Evolutionary conservation across 2,329 filamentous ascomycete species (phyloP).

Genomic region (Pestalotiopsis sp.): DNA sequence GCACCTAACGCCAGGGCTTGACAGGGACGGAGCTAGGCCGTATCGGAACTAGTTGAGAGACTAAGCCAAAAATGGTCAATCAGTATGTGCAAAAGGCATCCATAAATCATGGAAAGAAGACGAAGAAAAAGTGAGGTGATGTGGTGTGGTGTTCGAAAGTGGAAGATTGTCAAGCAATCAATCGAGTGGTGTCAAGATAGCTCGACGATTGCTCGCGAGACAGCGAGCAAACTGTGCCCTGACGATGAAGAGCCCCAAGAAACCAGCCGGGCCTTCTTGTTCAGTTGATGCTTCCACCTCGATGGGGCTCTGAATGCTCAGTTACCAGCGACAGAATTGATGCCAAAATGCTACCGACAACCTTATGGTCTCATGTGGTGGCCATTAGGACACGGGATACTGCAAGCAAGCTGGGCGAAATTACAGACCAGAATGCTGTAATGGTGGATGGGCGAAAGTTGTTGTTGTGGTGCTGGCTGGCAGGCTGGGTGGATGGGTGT

Average conservation of each 20-base stretch:
- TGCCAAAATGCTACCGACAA: background rate
- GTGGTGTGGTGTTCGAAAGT: background rate
- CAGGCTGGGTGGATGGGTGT: background rate
- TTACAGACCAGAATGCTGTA: background rate
- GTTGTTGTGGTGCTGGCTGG: background rate
- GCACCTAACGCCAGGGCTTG: background rate
- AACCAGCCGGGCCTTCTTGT: background rate
- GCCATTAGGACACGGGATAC: background rate
- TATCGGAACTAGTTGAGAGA: constrained; percentile 14
- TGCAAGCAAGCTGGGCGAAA: background rate
- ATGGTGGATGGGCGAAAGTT: background rate
- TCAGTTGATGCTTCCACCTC: background rate
- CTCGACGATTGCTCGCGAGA: background rate
- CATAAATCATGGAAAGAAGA: background rate
- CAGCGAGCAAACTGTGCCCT: background rate
- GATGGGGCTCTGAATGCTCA: background rate
- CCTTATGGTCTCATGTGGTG: background rate
- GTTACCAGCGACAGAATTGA: background rate
- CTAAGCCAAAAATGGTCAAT: constrained; percentile 17
- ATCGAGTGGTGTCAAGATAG: background rate
- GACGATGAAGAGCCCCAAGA: background rate
- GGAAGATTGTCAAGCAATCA: background rate
- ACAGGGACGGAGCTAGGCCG: background rate
- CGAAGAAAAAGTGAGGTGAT: constrained; percentile 4
- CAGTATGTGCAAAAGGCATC: constrained; percentile 13